Percentiles rank a stretch among this genome's conserved stretches.
phyloP scores from a whole-genome alignment of 352 stramenopile genomes.

The Thalassiosira mediterranea region DNA sequence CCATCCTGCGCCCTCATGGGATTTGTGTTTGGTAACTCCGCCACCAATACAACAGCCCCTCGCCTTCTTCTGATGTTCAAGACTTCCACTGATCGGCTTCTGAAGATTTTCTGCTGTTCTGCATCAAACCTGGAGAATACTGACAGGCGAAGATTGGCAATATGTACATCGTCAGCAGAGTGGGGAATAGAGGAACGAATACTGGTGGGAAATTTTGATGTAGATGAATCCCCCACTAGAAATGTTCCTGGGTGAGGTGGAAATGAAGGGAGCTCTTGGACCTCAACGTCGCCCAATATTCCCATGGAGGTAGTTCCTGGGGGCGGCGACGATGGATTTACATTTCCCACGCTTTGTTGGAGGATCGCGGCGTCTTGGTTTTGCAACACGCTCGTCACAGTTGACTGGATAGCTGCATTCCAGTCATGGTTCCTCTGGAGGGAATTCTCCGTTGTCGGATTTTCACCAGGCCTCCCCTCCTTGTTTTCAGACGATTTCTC shows the following conservation, averaged over 20 bases:
- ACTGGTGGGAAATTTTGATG: slow-evolving; percentile 10
- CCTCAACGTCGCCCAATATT: slow-evolving; percentile 30
- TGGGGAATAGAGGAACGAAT: slow-evolving; percentile 42
- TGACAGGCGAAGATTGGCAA: slow-evolving; percentile 77
- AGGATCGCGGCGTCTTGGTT: slow-evolving; percentile 16
- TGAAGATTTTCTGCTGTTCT: slow-evolving; percentile 62
- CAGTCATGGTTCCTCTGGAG: slow-evolving; percentile 6
- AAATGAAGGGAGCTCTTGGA: slow-evolving; percentile 24
- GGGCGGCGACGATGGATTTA: slow-evolving; percentile 9
- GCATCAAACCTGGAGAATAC: slow-evolving; percentile 74
- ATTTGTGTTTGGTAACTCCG: slow-evolving; percentile 32
- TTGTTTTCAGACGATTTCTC: slow-evolving; percentile 5
- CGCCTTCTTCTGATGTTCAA: slow-evolving; percentile 55
- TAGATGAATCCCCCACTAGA: slow-evolving; percentile 1
- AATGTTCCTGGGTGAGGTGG: slow-evolving; percentile 26
- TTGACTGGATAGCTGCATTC: slow-evolving; percentile 32
- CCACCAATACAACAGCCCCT: slow-evolving; percentile 72
- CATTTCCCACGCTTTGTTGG: slow-evolving; percentile 7
- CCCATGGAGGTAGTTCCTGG: slow-evolving; percentile 21
- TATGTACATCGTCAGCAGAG: slow-evolving; percentile 66
- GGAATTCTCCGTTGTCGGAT: slow-evolving; percentile 1
- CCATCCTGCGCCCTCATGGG: slow-evolving; percentile 6
- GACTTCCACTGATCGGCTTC: slow-evolving; percentile 60
- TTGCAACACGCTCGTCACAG: slow-evolving; percentile 28
- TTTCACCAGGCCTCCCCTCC: neutral